These are phyloP conservation scores for Aspergillus fumigatus DNA, from an alignment of 2,329 filamentous ascomycete species.

Conservation along the genomic window DNA sequence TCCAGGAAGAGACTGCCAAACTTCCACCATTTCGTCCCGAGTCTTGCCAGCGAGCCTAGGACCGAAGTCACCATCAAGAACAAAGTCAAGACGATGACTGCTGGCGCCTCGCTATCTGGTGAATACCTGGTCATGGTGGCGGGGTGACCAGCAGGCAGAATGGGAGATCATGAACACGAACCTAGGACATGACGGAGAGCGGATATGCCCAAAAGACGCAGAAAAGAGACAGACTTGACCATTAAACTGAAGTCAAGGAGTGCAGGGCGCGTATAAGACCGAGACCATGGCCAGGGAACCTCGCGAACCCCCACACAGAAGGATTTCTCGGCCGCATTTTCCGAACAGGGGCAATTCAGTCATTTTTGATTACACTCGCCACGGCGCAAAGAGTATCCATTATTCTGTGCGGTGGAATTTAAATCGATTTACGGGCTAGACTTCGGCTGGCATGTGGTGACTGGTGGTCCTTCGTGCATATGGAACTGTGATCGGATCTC, in stretches of 20 bases:
- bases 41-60: conserved; percentile 19
- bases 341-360: no score
- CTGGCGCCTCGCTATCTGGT: conserved; percentile 8
- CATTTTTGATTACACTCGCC: no score
- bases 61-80: conserved; percentile 23
- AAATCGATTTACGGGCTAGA: no score
- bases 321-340: background rate
- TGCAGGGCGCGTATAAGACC: background rate
- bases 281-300: background rate
- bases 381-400: no score
- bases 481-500: background rate
- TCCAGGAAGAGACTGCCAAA: conserved; percentile 20
- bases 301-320: background rate
- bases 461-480: no score
- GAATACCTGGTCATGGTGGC: background rate
- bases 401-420: no score
- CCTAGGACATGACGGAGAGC: background rate
- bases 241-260: background rate
- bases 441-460: no score
- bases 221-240: background rate
- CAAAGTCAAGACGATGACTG: conserved; percentile 23
- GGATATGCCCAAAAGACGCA: background rate
- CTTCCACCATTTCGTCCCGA: conserved; percentile 22
- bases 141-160: background rate
- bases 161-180: background rate